These are phyloP conservation scores for Thalassiosira livingstoniorum DNA, from an alignment of 352 stramenopile genomes.

Conservation along the genomic window DNA sequence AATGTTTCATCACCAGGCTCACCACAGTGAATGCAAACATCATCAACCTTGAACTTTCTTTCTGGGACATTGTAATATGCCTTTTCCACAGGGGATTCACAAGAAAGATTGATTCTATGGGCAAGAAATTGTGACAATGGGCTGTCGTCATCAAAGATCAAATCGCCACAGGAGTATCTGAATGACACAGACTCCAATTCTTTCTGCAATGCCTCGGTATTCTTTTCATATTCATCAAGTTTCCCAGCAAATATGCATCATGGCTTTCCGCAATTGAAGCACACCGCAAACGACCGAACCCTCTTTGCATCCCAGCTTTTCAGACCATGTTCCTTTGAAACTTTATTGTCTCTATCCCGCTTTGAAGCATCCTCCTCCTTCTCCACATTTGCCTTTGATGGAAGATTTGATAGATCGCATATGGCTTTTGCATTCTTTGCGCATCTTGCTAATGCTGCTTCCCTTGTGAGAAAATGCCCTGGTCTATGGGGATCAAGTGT, in stretches of 20 bases:
- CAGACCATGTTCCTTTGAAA: not conserved
- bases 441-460: not conserved
- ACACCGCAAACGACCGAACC: not conserved
- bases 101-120: slow-evolving; percentile 14
- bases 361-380: not conserved
- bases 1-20: too few species aligned
- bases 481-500: not conserved
- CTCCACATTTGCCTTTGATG: not conserved
- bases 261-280: not conserved
- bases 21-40: slow-evolving; percentile 30
- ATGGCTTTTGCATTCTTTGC: not conserved
- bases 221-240: not conserved
- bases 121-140: slow-evolving; percentile 10
- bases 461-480: not conserved
- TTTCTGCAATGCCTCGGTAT: not conserved
- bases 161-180: slow-evolving; percentile 25
- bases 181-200: slow-evolving; percentile 17
- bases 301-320: not conserved
- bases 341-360: not conserved
- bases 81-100: slow-evolving; percentile 23
- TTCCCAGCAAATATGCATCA: not conserved
- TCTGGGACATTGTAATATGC: slow-evolving; percentile 11
- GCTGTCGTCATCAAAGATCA: slow-evolving; percentile 22
- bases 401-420: not conserved
- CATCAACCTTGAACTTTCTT: not conserved